Conservation (phyloP, 164 flowering plant species). For the Macadamia tetraphylla region DNA sequence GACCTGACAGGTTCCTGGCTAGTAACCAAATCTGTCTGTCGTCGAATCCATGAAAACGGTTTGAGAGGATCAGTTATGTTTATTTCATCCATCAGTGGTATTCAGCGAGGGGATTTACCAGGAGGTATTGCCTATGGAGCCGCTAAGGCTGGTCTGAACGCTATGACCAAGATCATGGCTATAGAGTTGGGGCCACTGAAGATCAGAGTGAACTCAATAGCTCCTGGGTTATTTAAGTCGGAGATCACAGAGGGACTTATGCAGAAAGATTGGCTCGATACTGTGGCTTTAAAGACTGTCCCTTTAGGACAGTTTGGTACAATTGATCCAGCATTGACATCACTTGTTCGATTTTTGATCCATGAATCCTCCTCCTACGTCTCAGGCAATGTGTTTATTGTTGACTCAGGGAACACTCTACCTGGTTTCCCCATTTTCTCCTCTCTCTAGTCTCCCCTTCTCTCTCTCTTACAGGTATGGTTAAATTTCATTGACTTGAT, state of each 20-base stretch:
- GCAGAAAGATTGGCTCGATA: constrained; percentile 38
- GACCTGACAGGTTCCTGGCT: too few species aligned
- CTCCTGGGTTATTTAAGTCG: constrained; percentile 41
- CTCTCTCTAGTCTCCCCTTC: constrained; percentile 17
- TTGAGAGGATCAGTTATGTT: too few species aligned
- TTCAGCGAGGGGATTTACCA: too few species aligned
- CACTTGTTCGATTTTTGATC: constrained; percentile 36
- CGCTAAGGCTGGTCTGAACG: too few species aligned
- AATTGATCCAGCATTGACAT: constrained; percentile 38
- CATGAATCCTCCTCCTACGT: constrained; percentile 39
- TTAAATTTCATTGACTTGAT: too few species aligned
- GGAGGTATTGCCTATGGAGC: too few species aligned
- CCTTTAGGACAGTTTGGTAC: constrained; percentile 32
- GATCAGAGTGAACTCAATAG: constrained; percentile 36
- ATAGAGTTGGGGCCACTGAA: constrained; percentile 33
- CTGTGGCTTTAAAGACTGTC: constrained; percentile 24
- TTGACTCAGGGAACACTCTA: constrained; percentile 39
- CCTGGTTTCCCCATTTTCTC: constrained; percentile 45
- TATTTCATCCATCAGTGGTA: too few species aligned
- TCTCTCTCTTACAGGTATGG: too few species aligned
- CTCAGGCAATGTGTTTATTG: constrained; percentile 35
- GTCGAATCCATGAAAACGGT: too few species aligned
- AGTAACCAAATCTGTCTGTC: too few species aligned
- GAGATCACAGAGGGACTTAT: constrained; percentile 34
- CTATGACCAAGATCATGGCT: constrained; percentile 24